Evolutionary conservation across 345 rosid genomes (phyloP).

Genomic region (Lagerstroemia speciosa): DNA sequence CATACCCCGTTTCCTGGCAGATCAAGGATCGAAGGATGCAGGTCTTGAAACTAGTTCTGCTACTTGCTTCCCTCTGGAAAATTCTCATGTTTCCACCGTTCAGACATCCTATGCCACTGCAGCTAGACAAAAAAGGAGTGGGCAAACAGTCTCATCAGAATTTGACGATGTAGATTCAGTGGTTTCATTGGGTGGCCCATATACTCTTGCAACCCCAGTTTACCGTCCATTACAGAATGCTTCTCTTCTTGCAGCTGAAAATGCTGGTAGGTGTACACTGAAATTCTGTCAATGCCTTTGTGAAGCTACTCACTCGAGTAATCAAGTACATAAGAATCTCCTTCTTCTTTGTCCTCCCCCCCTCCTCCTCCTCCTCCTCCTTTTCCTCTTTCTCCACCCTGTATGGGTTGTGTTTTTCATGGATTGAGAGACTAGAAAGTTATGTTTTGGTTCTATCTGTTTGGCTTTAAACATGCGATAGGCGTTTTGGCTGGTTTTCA

Average conservation of each 20-base stretch:
- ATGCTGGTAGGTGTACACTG: constrained; percentile 20
- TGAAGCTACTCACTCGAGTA: background rate
- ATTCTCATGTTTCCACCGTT: constrained; percentile 21
- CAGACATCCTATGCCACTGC: constrained; percentile 25
- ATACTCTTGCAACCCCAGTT: constrained; percentile 14
- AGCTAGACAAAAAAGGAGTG: constrained; percentile 24
- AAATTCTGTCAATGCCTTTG: background rate
- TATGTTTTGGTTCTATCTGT: background rate
- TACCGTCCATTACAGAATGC: constrained; percentile 14
- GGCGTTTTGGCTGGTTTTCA: constrained; percentile 14
- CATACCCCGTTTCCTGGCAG: constrained; percentile 20
- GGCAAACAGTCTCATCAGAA: constrained; percentile 32
- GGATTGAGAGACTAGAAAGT: background rate
- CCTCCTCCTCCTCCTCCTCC: background rate
- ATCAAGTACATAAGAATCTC: background rate
- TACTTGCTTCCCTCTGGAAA: constrained; percentile 21
- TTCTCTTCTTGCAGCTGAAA: constrained; percentile 20
- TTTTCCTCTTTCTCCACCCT: background rate
- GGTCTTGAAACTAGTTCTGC: constrained; percentile 27
- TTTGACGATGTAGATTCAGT: constrained; percentile 32
- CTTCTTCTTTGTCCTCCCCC: background rate
- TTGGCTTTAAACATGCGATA: background rate
- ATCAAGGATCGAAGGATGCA: constrained; percentile 25
- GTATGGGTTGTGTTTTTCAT: background rate
- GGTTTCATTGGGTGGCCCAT: constrained; percentile 13